Percentiles rank a stretch among this genome's conserved stretches.
phyloP scores from a whole-genome alignment of 2,329 filamentous ascomycete species.

The Trichoderma atrobrunneum region DNA sequence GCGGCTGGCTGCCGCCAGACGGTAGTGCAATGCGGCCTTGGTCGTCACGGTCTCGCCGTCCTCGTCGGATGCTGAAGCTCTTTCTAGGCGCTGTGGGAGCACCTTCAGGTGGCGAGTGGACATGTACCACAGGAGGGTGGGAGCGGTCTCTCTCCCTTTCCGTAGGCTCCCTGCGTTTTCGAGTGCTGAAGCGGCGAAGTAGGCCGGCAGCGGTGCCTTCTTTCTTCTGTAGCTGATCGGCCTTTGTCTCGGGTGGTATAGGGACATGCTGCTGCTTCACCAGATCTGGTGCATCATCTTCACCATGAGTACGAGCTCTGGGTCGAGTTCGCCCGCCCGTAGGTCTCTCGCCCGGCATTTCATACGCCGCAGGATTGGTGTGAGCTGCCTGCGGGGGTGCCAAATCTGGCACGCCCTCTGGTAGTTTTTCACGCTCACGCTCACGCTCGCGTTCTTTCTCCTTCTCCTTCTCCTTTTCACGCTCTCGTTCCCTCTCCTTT shows the following conservation, averaged over 20 bases:
- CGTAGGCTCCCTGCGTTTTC: slow-evolving; percentile 67
- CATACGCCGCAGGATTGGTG: slow-evolving; percentile 80
- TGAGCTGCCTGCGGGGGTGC: slow-evolving; percentile 80
- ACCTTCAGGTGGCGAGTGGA: slow-evolving; percentile 72
- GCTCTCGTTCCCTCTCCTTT: slow-evolving; percentile 26
- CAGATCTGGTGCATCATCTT: slow-evolving; percentile 78
- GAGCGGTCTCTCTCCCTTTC: slow-evolving; percentile 63
- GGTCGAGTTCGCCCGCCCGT: slow-evolving; percentile 81
- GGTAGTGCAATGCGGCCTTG: slow-evolving; percentile 45
- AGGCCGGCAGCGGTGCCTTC: slow-evolving; percentile 84
- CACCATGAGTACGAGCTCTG: slow-evolving; percentile 86
- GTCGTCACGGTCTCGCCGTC: slow-evolving; percentile 54
- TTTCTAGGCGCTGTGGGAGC: slow-evolving; percentile 63
- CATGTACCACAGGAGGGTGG: slow-evolving; percentile 69
- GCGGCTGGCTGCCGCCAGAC: slow-evolving; percentile 63
- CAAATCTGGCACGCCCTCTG: slow-evolving; percentile 65
- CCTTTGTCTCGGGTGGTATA: slow-evolving; percentile 53
- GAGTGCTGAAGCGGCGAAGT: slow-evolving; percentile 85
- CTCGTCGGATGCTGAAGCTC: slow-evolving; percentile 78
- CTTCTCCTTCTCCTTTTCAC: slow-evolving; percentile 30
- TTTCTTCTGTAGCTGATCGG: slow-evolving; percentile 67
- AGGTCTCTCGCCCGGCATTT: slow-evolving; percentile 84
- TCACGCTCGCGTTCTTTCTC: background rate
- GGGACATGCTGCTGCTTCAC: slow-evolving; percentile 30
- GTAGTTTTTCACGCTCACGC: slow-evolving; percentile 38